These are phyloP conservation scores for Paraphysoderma sedebokerense DNA, from an alignment of 371 early-diverging fungal genomes.

Conservation along the genomic window DNA sequence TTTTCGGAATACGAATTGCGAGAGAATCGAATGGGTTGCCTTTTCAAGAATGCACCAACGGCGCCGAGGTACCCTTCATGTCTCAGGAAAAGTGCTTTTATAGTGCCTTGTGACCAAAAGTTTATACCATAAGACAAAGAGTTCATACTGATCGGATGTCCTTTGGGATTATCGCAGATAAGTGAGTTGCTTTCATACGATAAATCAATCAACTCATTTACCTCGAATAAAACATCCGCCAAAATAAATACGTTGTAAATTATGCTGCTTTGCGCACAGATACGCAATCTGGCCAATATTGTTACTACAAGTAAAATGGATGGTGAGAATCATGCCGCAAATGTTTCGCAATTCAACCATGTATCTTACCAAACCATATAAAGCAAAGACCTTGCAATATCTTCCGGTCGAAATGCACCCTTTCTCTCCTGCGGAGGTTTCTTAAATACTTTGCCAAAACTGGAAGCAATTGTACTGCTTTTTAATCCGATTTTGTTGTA, in stretches of 20 bases:
- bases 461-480: conserved; percentile 39
- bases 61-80: conserved; percentile 96
- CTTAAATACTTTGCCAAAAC: conserved; percentile 90
- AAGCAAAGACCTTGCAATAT: conserved; percentile 71
- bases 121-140: conserved; percentile 87
- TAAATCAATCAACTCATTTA: conserved; percentile 5
- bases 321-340: not conserved
- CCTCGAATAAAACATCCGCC: conserved; percentile 92
- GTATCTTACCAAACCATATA: conserved; percentile 60
- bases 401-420: conserved; percentile 43
- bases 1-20: not conserved
- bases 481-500: conserved; percentile 47
- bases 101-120: conserved; percentile 91
- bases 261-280: conserved; percentile 82
- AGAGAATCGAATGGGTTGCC: not conserved
- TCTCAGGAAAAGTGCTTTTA: conserved; percentile 82
- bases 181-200: not conserved
- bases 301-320: conserved; percentile 39
- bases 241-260: conserved; percentile 81
- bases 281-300: conserved; percentile 97
- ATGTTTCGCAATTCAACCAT: not conserved
- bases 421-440: conserved; percentile 39
- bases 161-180: conserved; percentile 7
- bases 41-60: conserved; percentile 57
- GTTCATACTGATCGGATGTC: conserved; percentile 92